Evolutionary conservation across 1,284 basidiomycete genomes (phyloP), one percentile per base, ranked within the genome.

Genomic region (Schizophyllum commune): DNA sequence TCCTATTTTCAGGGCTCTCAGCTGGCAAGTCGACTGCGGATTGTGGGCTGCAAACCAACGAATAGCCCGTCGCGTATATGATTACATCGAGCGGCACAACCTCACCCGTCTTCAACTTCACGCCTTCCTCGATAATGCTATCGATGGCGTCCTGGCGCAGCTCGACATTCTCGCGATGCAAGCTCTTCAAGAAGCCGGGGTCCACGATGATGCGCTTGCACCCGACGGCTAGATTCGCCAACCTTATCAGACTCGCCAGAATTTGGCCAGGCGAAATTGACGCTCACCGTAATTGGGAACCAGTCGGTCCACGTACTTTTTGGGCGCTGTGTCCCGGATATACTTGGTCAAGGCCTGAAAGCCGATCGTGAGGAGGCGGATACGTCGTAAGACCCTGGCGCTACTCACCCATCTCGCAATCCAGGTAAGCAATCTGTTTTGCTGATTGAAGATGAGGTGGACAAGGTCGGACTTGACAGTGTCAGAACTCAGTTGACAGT

Each of bases 201-300:
- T 79, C 75, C 57, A 73, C 65, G 6, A 78, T 64, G 13, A 75
- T 61, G 0, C 77, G 73, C 63, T 76, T 78, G 66, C 76, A 78
- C 19, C 75, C 75, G 15, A 60, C 51, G 9, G 58, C 63, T 64
- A 39, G 17, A 32, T 58, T 22, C 15, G n/a, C n/a, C 2, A 4
- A 20, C 32, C 7, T 20, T 19, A 21, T 7, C 17, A 19, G 51
- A 32, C 0, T 20, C 27, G 6, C 17, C 4, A 52, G 4, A 13
- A 17, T 20, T 5, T 21, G 11, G 27, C 11, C 19, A 13, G 53
- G 19, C 20, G 19, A 55, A 55, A 21, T 2, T 11, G 27, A 13
- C 53, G 52, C 60, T 13, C 34, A 57, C 60, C 52, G 15, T 60
- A 60, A 8, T 60, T 32, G 2, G 60, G 60, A 13, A 60, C 15